These are phyloP conservation scores for Aspergillus hiratsukae DNA, from an alignment of 2,329 filamentous ascomycete species.

Conservation along the genomic window DNA sequence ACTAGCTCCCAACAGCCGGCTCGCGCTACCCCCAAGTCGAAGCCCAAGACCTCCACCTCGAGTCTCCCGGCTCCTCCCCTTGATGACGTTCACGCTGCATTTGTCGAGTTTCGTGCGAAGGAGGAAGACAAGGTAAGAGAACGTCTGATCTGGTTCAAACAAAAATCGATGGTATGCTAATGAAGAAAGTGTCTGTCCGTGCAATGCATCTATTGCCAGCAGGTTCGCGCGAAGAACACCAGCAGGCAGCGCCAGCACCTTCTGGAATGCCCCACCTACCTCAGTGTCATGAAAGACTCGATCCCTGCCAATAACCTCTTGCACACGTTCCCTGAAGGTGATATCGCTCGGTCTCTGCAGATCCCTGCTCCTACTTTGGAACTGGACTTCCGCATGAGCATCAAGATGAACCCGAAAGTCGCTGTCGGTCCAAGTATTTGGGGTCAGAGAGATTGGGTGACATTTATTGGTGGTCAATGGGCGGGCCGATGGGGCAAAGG, in stretches of 20 bases:
- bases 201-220: slow-evolving; percentile 49
- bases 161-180: background rate
- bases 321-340: slow-evolving; percentile 48
- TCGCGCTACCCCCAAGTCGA: slow-evolving; percentile 36
- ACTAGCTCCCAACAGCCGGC: slow-evolving; percentile 29
- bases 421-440: slow-evolving; percentile 44
- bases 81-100: slow-evolving; percentile 47
- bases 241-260: slow-evolving; percentile 47
- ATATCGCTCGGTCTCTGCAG: slow-evolving; percentile 45
- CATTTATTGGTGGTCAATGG: slow-evolving; percentile 49
- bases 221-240: slow-evolving; percentile 49
- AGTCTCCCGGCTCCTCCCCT: slow-evolving; percentile 45
- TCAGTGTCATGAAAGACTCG: slow-evolving; percentile 50
- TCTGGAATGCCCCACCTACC: slow-evolving; percentile 47
- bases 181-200: slow-evolving; percentile 41
- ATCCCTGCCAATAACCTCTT: slow-evolving; percentile 50
- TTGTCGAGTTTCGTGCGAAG: slow-evolving; percentile 46
- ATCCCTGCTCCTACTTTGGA: slow-evolving; percentile 46
- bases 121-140: slow-evolving; percentile 42
- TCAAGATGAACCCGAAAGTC: slow-evolving; percentile 50
- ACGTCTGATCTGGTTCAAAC: background rate
- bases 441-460: slow-evolving; percentile 50
- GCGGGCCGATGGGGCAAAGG: slow-evolving; percentile 51
- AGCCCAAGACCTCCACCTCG: slow-evolving; percentile 34
- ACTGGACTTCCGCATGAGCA: slow-evolving; percentile 51